Evolutionary conservation across 805 yeast species (phyloP).

Genomic region (Yarrowia deformans): DNA sequence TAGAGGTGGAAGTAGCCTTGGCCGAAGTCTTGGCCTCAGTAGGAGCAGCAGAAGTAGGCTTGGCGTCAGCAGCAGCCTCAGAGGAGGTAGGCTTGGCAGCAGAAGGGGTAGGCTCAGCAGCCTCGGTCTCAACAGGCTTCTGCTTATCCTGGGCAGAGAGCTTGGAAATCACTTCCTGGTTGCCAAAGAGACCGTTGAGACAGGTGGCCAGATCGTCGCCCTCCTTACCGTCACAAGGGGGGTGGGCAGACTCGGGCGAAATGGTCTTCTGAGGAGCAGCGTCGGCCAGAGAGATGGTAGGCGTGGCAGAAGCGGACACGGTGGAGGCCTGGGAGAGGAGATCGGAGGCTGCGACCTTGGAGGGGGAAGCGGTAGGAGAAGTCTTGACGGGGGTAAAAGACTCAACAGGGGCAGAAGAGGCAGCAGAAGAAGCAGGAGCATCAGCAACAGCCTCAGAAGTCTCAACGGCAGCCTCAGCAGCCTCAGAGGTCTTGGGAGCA

Average conservation of each 20-base stretch:
- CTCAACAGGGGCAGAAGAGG: background rate
- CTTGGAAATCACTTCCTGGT: slow-evolving; percentile 28
- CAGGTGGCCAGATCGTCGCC: slow-evolving; percentile 39
- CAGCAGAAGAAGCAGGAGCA: background rate
- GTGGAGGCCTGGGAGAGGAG: slow-evolving; percentile 30
- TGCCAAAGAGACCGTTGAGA: slow-evolving; percentile 34
- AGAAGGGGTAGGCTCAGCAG: slow-evolving; percentile 25
- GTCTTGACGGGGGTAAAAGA: background rate
- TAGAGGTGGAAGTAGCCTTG: slow-evolving; percentile 5
- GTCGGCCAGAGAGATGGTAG: slow-evolving; percentile 37
- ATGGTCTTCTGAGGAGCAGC: slow-evolving; percentile 40
- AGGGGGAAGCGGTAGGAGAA: background rate
- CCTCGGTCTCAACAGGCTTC: background rate
- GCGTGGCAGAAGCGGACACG: slow-evolving; percentile 37
- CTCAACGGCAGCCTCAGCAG: slow-evolving; percentile 4
- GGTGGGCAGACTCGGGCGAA: slow-evolving; percentile 38
- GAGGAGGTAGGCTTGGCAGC: slow-evolving; percentile 44
- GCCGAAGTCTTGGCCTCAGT: slow-evolving; percentile 27
- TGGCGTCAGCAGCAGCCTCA: slow-evolving; percentile 17
- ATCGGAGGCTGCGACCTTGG: slow-evolving; percentile 42
- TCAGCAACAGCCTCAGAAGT: background rate
- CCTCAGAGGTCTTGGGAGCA: background rate
- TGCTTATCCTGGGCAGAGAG: slow-evolving; percentile 6
- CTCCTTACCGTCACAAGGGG: slow-evolving; percentile 38
- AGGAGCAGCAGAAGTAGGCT: slow-evolving; percentile 39